phyloP scores from a whole-genome alignment of 805 yeast species.

The Kazachstania africana region DNA sequence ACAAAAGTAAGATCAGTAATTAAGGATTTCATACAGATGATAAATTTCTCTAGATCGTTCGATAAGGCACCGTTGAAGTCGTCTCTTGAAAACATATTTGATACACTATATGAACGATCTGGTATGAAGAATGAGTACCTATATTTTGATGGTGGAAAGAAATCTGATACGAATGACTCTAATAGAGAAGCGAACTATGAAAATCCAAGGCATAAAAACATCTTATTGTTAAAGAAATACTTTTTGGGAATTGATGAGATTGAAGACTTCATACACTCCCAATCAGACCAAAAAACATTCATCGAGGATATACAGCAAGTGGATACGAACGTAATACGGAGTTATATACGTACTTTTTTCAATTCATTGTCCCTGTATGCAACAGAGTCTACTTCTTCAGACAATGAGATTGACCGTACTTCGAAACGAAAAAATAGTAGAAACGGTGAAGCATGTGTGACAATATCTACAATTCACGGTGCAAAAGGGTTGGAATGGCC shows the following conservation, averaged over 20 bases:
- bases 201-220: constrained; percentile 21
- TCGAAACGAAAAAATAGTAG: constrained; percentile 12
- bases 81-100: constrained; percentile 15
- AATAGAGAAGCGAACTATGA: constrained; percentile 11
- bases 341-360: constrained; percentile 24
- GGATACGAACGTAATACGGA: constrained; percentile 1
- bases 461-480: constrained; percentile 78
- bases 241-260: constrained; percentile 9
- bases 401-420: constrained; percentile 7
- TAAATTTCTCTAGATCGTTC: constrained; percentile 13
- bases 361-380: constrained; percentile 28
- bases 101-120: constrained; percentile 20
- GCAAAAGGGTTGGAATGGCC: constrained; percentile 97
- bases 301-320: neutral
- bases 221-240: constrained; percentile 15
- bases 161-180: neutral
- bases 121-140: constrained; percentile 21
- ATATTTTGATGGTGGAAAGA: constrained; percentile 17
- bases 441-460: constrained; percentile 24
- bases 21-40: constrained; percentile 13
- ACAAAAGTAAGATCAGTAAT: constrained; percentile 14
- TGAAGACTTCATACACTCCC: constrained; percentile 3
- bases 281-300: neutral
- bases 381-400: constrained; percentile 10
- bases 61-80: constrained; percentile 4